Base-by-base conservation (phyloP, 345 rosid species). In the Pseudoturritis turrita region DNA sequence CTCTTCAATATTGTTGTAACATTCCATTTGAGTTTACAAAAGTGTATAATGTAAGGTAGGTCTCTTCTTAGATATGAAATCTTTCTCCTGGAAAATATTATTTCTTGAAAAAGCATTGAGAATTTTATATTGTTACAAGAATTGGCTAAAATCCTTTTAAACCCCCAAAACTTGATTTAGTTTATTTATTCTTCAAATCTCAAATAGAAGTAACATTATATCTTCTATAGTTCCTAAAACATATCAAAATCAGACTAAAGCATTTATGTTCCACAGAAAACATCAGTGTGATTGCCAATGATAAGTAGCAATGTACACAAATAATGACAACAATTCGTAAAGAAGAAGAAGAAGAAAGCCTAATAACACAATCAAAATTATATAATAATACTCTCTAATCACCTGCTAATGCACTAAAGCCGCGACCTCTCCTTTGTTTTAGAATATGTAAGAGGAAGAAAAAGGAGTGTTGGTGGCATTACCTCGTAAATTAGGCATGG, bases 1-100 rank as follows among this genome's bases (percentile, higher is more conserved):
- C 45, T 59, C 41, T 74, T 60, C 63, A 51, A 39, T 59, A 47
- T 62, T 69, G 59, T 69, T 69, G 65, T 69, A 76, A 45, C 62
- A 37, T 61, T 69, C 39, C 33, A 62, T 44, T 69, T 59, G 79
- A 54, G 79, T 69, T 19, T 54, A 70, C 63, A 19, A 60, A 61
- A 62, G 60, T 76, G 79, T 69, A 69, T 62, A 76, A 69, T 76
- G 70, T 76, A 76, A 76, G 70, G 12, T 62, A 53, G 75, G 52
- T 75, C 50, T 44, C 44, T 49, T 57, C 59, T 57, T 73, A 65
- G 53, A 57, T 57, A 49, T 57, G 57, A 64, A n/a, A 52, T 43
- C 70, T 41, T 40, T 19, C 19, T 35, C 35, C 31, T 22, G 35
- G 23, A 50, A 56, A 26, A 62, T 62, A 62, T 62, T 28, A 29